phyloP scores from a whole-genome alignment of 345 rosid genomes.

The Heritiera fomes region DNA sequence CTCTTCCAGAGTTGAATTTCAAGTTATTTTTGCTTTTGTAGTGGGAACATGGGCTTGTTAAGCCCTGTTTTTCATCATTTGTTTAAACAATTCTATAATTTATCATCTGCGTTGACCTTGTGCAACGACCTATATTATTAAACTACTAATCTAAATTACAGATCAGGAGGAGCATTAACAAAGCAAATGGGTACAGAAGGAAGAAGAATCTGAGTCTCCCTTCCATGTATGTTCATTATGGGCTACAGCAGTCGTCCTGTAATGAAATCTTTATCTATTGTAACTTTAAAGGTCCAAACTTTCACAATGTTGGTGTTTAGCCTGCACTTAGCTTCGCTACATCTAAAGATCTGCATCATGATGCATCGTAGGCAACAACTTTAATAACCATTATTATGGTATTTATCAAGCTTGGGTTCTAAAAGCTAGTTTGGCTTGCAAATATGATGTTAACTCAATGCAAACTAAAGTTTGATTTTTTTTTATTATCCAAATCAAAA shows the following conservation, averaged over 20 bases:
- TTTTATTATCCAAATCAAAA: not conserved
- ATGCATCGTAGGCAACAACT: too few relatives aligned
- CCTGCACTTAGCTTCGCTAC: too few relatives aligned
- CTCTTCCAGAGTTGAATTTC: conserved; percentile 32
- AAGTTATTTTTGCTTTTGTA: conserved; percentile 22
- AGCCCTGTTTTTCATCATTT: conserved; percentile 1
- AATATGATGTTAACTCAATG: too few relatives aligned
- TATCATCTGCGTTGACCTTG: conserved; percentile 36
- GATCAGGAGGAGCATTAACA: conserved; percentile 24
- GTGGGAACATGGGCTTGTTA: conserved; percentile 24
- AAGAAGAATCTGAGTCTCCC: conserved; percentile 23
- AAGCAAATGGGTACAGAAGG: conserved; percentile 8
- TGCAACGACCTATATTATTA: conserved; percentile 23
- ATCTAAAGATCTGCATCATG: too few relatives aligned
- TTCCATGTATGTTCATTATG: not conserved
- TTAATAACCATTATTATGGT: too few relatives aligned
- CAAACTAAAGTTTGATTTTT: too few relatives aligned
- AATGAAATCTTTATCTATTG: not conserved
- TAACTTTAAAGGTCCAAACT: not conserved
- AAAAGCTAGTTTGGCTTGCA: too few relatives aligned
- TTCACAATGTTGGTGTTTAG: not conserved
- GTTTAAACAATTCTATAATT: conserved; percentile 16
- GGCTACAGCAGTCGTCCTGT: conserved; percentile 13
- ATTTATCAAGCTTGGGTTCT: too few relatives aligned
- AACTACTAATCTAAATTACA: conserved; percentile 15